Conservation (phyloP, 805 yeast genomes). For the Barnettozyma wickerhamii region DNA sequence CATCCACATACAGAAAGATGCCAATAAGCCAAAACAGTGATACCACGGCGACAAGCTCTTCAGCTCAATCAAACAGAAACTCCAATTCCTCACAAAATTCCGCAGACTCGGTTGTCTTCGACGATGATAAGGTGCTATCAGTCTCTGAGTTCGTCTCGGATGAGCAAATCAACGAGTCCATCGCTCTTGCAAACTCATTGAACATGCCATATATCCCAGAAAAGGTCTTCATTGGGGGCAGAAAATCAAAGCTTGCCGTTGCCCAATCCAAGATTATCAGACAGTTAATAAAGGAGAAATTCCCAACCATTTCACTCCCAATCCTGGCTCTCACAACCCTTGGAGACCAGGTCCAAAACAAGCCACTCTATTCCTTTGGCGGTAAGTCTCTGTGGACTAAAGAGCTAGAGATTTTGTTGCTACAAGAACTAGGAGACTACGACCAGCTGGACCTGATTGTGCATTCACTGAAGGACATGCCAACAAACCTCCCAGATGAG, state of each 20-base stretch:
- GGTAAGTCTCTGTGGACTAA: constrained; percentile 97
- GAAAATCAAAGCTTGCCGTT: constrained; percentile 85
- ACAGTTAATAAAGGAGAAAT: constrained; percentile 48
- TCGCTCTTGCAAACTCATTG: constrained; percentile 9
- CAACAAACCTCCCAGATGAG: constrained; percentile 85
- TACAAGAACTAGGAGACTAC: constrained; percentile 55
- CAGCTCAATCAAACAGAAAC: constrained; percentile 5
- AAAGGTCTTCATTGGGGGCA: constrained; percentile 66
- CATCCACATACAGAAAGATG: constrained; percentile 8
- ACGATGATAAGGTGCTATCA: constrained; percentile 14
- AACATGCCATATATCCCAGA: constrained; percentile 24
- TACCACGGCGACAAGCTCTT: background rate
- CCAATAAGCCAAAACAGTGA: constrained; percentile 2
- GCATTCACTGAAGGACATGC: constrained; percentile 90
- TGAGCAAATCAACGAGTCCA: constrained; percentile 2
- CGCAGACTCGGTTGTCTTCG: constrained; percentile 21
- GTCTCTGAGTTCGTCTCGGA: constrained; percentile 4
- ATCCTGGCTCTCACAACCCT: constrained; percentile 78
- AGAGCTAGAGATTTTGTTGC: constrained; percentile 78
- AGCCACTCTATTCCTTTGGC: constrained; percentile 90
- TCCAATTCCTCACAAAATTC: constrained; percentile 10
- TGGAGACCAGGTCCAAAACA: constrained; percentile 83
- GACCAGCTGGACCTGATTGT: constrained; percentile 83
- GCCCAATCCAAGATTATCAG: constrained; percentile 78
- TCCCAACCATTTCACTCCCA: constrained; percentile 67